Evolutionary conservation across 495 filamentous ascomycete genomes (phyloP).

Genomic region (Hyphodiscus hymeniophilus): DNA sequence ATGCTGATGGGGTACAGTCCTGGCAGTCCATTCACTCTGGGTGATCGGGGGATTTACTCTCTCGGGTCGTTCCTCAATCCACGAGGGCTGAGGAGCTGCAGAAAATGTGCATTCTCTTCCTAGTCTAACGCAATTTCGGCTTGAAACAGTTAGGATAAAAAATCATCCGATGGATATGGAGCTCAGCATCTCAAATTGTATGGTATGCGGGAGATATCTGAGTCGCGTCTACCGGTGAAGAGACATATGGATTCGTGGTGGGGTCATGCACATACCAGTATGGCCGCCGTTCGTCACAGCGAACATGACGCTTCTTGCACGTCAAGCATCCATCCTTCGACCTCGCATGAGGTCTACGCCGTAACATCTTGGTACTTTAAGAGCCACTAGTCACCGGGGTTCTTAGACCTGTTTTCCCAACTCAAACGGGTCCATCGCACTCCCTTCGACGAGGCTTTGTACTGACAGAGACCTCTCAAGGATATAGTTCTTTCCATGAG

Average conservation of each 20-base stretch:
- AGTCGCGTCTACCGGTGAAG: neutral
- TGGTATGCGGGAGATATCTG: too few relatives aligned
- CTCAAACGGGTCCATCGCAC: neutral
- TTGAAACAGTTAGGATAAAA: neutral
- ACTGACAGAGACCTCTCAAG: too few relatives aligned
- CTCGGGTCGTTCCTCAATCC: too few relatives aligned
- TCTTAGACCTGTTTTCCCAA: neutral
- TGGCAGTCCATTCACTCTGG: neutral
- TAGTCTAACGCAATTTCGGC: constrained; percentile 9
- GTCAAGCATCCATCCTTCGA: constrained; percentile 10
- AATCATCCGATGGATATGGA: too few relatives aligned
- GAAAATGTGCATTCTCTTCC: constrained; percentile 9
- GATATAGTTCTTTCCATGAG: too few relatives aligned
- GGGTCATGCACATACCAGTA: constrained; percentile 6
- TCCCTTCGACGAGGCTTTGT: neutral
- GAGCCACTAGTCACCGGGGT: neutral
- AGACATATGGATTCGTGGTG: too few relatives aligned
- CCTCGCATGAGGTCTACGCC: constrained; percentile 1
- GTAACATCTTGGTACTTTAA: neutral
- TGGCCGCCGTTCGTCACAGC: constrained; percentile 8
- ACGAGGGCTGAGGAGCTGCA: neutral
- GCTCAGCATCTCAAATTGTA: too few relatives aligned
- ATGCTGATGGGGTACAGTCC: neutral
- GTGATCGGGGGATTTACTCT: neutral
- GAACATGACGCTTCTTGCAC: constrained; percentile 10